phyloP scores from a whole-genome alignment of 2,329 filamentous ascomycete genomes.

The Diaporthe sp. region DNA sequence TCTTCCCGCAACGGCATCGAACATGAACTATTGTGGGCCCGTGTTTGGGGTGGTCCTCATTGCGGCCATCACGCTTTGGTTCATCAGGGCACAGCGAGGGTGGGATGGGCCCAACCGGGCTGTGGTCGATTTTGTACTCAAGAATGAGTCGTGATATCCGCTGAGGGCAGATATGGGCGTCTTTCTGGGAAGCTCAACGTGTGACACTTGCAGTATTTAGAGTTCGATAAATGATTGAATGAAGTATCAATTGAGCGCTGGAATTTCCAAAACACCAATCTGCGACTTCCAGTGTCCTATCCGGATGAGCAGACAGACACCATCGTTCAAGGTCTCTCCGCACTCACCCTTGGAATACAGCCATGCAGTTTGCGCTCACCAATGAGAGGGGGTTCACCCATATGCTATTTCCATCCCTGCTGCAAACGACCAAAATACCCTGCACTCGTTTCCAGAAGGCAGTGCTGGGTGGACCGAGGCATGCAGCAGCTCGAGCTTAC shows the following conservation, averaged over 20 bases:
- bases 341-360: too few relatives aligned
- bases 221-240: not conserved
- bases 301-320: not conserved
- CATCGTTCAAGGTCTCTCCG: not conserved
- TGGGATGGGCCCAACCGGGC: constrained; percentile 42
- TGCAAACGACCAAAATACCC: constrained; percentile 5
- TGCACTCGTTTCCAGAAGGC: not conserved
- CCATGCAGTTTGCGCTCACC: not conserved
- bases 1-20: constrained; percentile 42
- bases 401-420: not conserved
- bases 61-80: constrained; percentile 34
- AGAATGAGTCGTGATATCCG: not conserved
- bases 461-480: not conserved
- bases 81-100: constrained; percentile 35
- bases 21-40: constrained; percentile 43
- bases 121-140: constrained; percentile 33
- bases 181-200: not conserved
- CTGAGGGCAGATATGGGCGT: fast-evolving
- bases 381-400: not conserved
- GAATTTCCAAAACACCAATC: too few relatives aligned
- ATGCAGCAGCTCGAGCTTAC: constrained; percentile 25
- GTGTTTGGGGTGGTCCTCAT: constrained; percentile 33
- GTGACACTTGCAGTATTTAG: too few relatives aligned
- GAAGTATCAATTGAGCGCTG: not conserved
- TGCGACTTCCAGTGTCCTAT: not conserved